Percentiles rank a stretch among this genome's conserved stretches.
Evolutionary conservation across 2,329 filamentous ascomycete species (phyloP).

Genomic region (Hyphodiscus sp.): DNA sequence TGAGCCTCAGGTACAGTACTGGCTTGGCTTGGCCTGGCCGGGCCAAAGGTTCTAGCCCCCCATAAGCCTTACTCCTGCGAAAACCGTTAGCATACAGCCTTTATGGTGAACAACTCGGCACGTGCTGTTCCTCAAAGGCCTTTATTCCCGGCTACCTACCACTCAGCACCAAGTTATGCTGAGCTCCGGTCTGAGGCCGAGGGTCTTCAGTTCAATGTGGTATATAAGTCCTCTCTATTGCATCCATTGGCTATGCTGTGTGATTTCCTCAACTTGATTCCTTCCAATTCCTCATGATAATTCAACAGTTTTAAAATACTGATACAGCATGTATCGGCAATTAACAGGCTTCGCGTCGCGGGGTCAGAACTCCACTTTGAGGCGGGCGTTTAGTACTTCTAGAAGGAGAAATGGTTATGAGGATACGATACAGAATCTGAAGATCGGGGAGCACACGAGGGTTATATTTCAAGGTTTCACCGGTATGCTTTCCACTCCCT

Average conservation of each 20-base stretch:
- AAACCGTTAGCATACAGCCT: neutral
- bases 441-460: conserved; percentile 58
- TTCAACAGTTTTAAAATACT: neutral
- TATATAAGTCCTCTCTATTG: neutral
- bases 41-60: neutral
- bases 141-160: conserved; percentile 1
- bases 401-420: conserved; percentile 24
- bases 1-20: neutral
- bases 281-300: neutral
- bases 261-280: neutral
- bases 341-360: conserved; percentile 6
- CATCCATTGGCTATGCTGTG: neutral
- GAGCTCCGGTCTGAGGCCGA: conserved; percentile 4
- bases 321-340: conserved; percentile 9
- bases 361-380: conserved; percentile 8
- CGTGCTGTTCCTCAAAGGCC: neutral
- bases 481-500: conserved; percentile 32
- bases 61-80: neutral
- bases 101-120: neutral
- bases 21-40: neutral
- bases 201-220: neutral
- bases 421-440: conserved; percentile 59
- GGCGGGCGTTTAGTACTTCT: conserved; percentile 16
- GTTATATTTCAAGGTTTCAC: conserved; percentile 70
- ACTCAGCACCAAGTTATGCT: neutral